Evolutionary conservation across 176 grass and related monocot genomes (phyloP), one percentile per base, ranked within the genome.

Genomic region (Otatea glauca): DNA sequence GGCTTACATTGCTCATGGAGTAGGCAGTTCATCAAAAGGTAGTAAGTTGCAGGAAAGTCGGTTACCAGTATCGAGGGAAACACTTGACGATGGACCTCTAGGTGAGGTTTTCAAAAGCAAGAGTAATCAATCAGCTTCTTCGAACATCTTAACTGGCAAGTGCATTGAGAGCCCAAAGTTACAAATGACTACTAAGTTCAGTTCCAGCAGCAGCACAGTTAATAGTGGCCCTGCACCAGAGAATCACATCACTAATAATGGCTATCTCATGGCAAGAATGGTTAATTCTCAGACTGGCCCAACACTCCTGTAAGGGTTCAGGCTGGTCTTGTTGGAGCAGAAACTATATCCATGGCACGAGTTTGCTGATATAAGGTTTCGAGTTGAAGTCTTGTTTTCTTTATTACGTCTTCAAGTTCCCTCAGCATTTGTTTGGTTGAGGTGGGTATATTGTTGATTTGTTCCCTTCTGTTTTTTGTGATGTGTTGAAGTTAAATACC

Each of bases 101-200:
- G 95, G 92, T 29, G 95, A 97, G 85, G 91, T 93, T 73, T 89
- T 95, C 85, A 90, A 80, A 79, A 91, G 71, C 55, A 94, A 82
- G 59, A 93, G 72, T 81, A 87, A 68, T 32, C 87, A 78, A 43
- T 72, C 74, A 62, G 55, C 79, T n/a, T 94, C 83, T 77, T 76
- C 54, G 60, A 77, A 85, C 75, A 72, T 92, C 65, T 71, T 81
- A 51, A 85, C 56, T 27, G 89, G 92, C 8, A 56, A 86, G 74
- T 92, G 81, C 92, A 88, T 76, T 72, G 86, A 66, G 13, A 85
- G 35, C 55, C 14, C 51, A 1, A 71, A 83, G 16, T 82, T 75
- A 18, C 85, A 88, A 64, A 84, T 89, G 72, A 88, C 82, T 68
- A 72, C 51, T 38, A 91, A 83, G n/a, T 92, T 89, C 68, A 65